Evolutionary conservation across 495 filamentous ascomycete species (phyloP), one percentile per base, ranked within the genome.

Genomic region (Cryomyces minteri): DNA sequence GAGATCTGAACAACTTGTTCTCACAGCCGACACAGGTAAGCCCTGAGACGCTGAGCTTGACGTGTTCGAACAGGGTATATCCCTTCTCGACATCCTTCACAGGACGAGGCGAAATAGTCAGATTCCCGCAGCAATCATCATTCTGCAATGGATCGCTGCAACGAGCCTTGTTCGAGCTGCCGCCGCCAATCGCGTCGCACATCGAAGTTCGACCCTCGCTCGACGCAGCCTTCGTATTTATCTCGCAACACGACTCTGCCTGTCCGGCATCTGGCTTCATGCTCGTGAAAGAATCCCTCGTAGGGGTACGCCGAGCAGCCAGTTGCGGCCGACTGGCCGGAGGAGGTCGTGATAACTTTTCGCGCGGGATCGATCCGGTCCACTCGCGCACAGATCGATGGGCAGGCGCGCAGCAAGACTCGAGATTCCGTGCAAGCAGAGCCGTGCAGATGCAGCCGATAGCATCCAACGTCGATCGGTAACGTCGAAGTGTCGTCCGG

Each of bases 21-120:
- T 46, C 50, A 45, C 54, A 57, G 31, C 54, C 54, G 0, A 40
- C 46, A 40, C 54, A 57, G 5, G 52, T 57, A 46, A 57, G 32
- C 4, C 54, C 52, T 28, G 11, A 7, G 5, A 57, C 48, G 28
- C 33, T 42, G n/a, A 54, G 38, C 9, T 39, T 18, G n/a, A 54
- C 33, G 41, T 57, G 54, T 31, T 54, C 40, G 4, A 7, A 12
- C 12, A 43, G 32, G 2, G 34, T 14, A 10, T 31, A 9, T 36
- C 43, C 47, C 32, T 52, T 55, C 31, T 55, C 53, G 37, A 55
- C 29, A 31, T 55, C 9, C 3, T 10, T 14, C 12, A 14, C 3
- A 10, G 9, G 34, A 38, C 12, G 34, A 38, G 34, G 34, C 12
- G 3, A 9, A 38, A 14, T 14, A 38, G 1, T 9, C 12, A 38